Evolutionary conservation across 192 early-diverging fungal genomes (phyloP).

Genomic region (Coemansia sp.): DNA sequence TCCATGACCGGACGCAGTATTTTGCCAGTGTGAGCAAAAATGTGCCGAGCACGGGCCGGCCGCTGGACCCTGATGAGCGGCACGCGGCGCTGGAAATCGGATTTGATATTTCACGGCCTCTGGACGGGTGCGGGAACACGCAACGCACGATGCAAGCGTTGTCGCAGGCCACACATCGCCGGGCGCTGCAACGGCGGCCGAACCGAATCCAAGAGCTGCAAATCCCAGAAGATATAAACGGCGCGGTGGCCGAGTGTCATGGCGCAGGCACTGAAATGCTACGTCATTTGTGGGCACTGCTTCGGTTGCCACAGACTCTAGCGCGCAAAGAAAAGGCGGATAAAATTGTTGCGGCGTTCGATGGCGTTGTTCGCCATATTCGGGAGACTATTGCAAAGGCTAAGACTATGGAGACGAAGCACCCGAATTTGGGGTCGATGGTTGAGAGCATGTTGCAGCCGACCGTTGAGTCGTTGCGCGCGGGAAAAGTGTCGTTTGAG

Average conservation of each 20-base stretch:
- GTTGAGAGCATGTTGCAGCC: constrained; percentile 54
- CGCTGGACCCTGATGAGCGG: background rate
- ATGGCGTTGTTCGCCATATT: constrained; percentile 27
- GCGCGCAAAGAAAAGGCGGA: constrained; percentile 37
- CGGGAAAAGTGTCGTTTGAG: constrained; percentile 31
- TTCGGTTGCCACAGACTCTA: constrained; percentile 34
- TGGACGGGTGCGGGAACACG: constrained; percentile 27
- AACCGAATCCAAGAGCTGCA: constrained; percentile 48
- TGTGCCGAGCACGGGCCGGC: background rate
- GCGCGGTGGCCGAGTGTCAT: constrained; percentile 47
- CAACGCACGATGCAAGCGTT: constrained; percentile 29
- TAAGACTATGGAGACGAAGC: constrained; percentile 32
- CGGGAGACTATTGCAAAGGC: constrained; percentile 38
- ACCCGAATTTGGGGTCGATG: constrained; percentile 22
- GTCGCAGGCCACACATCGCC: constrained; percentile 26
- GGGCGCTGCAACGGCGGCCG: constrained; percentile 19
- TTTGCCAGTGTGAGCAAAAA: constrained; percentile 63
- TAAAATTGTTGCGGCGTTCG: constrained; percentile 45
- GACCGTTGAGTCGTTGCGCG: constrained; percentile 28
- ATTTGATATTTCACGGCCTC: constrained; percentile 35
- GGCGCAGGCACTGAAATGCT: constrained; percentile 55
- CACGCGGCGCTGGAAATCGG: constrained; percentile 18
- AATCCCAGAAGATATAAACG: constrained; percentile 32
- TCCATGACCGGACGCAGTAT: constrained; percentile 73
- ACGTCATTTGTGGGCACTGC: constrained; percentile 51